These are phyloP conservation scores for Penicillium sp. DNA, from an alignment of 2,329 filamentous ascomycete species.

Conservation along the genomic window DNA sequence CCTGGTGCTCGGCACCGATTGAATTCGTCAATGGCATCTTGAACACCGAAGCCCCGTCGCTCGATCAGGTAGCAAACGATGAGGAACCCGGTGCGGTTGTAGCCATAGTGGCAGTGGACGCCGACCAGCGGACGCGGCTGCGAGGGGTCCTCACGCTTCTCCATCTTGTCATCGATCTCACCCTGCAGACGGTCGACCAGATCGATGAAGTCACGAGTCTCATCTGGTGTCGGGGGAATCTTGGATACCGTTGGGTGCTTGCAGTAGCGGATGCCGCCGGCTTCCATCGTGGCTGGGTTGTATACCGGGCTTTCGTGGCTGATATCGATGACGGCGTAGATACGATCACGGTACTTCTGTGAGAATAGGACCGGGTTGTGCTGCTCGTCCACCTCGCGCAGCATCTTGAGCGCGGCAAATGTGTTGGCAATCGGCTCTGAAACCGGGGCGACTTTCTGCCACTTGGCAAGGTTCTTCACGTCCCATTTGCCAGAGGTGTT, in stretches of 20 bases:
- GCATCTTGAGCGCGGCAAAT: slow-evolving; percentile 89
- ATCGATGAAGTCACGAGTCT: slow-evolving; percentile 59
- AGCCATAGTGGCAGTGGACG: slow-evolving; percentile 94
- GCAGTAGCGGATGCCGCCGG: slow-evolving; percentile 67
- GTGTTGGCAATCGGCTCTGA: slow-evolving; percentile 73
- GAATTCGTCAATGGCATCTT: slow-evolving; percentile 78
- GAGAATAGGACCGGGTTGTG: slow-evolving; percentile 77
- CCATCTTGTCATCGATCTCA: slow-evolving; percentile 51
- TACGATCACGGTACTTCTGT: slow-evolving; percentile 61
- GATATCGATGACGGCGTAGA: slow-evolving; percentile 83
- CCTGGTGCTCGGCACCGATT: slow-evolving; percentile 70
- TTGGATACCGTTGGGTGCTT: slow-evolving; percentile 94
- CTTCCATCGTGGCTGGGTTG: slow-evolving; percentile 68
- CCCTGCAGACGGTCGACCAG: slow-evolving; percentile 60
- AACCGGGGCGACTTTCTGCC: slow-evolving; percentile 75
- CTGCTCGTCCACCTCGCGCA: slow-evolving; percentile 80
- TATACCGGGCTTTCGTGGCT: slow-evolving; percentile 89
- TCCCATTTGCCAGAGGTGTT: slow-evolving; percentile 95
- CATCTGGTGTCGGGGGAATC: slow-evolving; percentile 68
- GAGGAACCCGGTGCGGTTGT: slow-evolving; percentile 91
- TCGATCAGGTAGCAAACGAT: slow-evolving; percentile 90
- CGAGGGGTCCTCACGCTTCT: slow-evolving; percentile 43
- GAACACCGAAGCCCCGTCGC: slow-evolving; percentile 66
- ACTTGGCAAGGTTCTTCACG: slow-evolving; percentile 92
- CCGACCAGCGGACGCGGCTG: slow-evolving; percentile 58